Evolutionary conservation across 2,329 filamentous ascomycete genomes (phyloP).

Genomic region (Paramyrothecium sp.): DNA sequence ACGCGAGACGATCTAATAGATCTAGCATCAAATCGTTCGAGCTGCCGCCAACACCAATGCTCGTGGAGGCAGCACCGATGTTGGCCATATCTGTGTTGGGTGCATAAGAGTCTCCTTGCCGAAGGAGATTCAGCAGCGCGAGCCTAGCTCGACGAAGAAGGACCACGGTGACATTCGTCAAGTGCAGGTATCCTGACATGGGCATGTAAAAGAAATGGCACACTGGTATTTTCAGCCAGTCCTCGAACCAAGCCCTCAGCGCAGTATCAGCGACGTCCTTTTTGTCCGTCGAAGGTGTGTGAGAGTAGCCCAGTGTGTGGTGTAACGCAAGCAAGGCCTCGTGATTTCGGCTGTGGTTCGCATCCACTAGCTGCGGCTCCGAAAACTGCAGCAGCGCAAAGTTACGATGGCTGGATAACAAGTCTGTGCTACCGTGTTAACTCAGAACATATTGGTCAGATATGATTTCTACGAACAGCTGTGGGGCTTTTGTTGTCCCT

Average conservation of each 20-base stretch:
- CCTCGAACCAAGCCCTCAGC: constrained; percentile 10
- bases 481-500: constrained; percentile 2
- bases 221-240: constrained; percentile 10
- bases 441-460: neutral
- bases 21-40: constrained; percentile 11
- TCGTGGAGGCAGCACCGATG: neutral
- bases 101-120: constrained; percentile 3
- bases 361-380: constrained; percentile 9
- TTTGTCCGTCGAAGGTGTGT: constrained; percentile 1
- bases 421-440: constrained; percentile 2
- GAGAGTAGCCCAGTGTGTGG: constrained; percentile 9
- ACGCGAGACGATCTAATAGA: constrained; percentile 8
- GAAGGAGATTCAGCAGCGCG: constrained; percentile 4
- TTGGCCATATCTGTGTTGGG: constrained; percentile 3
- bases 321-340: constrained; percentile 7
- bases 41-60: neutral
- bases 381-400: constrained; percentile 8
- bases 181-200: constrained; percentile 8
- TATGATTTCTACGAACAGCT: neutral
- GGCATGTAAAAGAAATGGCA: constrained; percentile 8
- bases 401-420: constrained; percentile 9
- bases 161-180: constrained; percentile 6
- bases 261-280: constrained; percentile 7
- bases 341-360: constrained; percentile 1
- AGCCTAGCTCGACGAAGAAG: constrained; percentile 9